Conservation (phyloP, 1,284 basidiomycete species). For the Trichosporon faecale region DNA sequence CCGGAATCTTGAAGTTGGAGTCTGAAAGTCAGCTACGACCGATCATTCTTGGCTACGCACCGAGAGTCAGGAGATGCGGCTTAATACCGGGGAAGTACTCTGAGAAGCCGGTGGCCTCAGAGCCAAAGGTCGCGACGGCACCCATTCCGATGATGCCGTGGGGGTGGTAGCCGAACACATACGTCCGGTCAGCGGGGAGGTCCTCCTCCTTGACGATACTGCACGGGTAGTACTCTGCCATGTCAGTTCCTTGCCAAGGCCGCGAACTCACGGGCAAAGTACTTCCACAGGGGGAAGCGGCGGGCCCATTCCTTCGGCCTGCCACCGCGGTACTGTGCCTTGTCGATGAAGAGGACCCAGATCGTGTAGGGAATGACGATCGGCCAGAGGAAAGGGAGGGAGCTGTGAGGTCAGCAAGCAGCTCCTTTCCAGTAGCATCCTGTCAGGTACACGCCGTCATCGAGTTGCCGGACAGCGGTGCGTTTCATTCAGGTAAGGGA, state of each 20-base stretch:
- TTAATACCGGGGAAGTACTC: conserved; percentile 82
- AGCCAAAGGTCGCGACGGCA: conserved; percentile 87
- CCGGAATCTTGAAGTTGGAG: conserved; percentile 85
- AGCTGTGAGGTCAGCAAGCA: conserved; percentile 57
- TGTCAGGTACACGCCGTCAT: background rate
- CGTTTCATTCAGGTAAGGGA: conserved; percentile 6
- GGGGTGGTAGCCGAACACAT: conserved; percentile 96
- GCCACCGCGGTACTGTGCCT: conserved; percentile 73
- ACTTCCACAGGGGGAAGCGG: conserved; percentile 66
- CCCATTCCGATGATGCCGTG: conserved; percentile 91
- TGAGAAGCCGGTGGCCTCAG: conserved; percentile 93
- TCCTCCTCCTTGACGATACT: conserved; percentile 65
- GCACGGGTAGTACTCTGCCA: conserved; percentile 85
- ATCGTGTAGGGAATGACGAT: conserved; percentile 73
- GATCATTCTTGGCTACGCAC: conserved; percentile 23
- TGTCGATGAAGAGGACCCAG: conserved; percentile 73
- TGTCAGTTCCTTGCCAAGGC: conserved; percentile 2
- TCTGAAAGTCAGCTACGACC: conserved; percentile 27
- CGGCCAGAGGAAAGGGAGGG: conserved; percentile 85
- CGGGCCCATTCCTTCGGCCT: conserved; percentile 75
- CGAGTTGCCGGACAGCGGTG: background rate
- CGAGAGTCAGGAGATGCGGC: conserved; percentile 87
- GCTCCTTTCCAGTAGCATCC: background rate
- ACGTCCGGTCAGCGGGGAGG: conserved; percentile 82
- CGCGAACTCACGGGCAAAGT: conserved; percentile 42